Conservation (phyloP, 768 basidiomycete genomes). For the Clitopilus hobsonii region DNA sequence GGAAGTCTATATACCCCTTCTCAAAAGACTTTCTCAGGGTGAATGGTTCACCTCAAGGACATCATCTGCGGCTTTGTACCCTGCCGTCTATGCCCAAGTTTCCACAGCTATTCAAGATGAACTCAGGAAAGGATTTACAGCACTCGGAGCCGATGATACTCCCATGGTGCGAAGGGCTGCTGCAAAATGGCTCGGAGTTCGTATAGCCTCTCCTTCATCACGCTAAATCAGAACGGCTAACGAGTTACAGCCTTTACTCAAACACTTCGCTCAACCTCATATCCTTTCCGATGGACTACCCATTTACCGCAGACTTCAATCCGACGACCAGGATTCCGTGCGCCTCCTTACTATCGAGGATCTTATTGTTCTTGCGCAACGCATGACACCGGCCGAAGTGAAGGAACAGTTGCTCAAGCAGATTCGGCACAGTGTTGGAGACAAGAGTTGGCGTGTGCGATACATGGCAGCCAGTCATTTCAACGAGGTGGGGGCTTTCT, state of each 20-base stretch:
- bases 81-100: conserved; percentile 83
- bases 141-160: conserved; percentile 88
- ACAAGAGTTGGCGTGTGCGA: conserved; percentile 98
- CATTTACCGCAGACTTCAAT: conserved; percentile 89
- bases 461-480: conserved; percentile 99
- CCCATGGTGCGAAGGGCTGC: conserved; percentile 98
- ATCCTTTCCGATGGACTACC: conserved; percentile 85
- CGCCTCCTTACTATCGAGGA: conserved; percentile 93
- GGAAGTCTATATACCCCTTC: conserved; percentile 85
- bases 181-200: conserved; percentile 92
- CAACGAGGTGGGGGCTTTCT: conserved; percentile 88
- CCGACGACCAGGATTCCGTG: conserved; percentile 98
- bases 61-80: conserved; percentile 90
- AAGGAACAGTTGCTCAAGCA: conserved; percentile 87
- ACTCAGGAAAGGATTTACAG: conserved; percentile 77
- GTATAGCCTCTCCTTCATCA: conserved; percentile 24
- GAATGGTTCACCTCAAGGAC: conserved; percentile 99
- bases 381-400: conserved; percentile 82
- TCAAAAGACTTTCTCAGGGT: conserved; percentile 84
- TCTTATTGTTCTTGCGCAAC: conserved; percentile 86
- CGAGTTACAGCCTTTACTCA: conserved; percentile 61
- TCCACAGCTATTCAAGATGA: conserved; percentile 77
- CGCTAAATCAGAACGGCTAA: neutral
- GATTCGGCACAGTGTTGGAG: conserved; percentile 81
- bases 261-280: conserved; percentile 73